phyloP scores from a whole-genome alignment of 768 basidiomycete genomes.

The Candolleomyces aberdarensis region DNA sequence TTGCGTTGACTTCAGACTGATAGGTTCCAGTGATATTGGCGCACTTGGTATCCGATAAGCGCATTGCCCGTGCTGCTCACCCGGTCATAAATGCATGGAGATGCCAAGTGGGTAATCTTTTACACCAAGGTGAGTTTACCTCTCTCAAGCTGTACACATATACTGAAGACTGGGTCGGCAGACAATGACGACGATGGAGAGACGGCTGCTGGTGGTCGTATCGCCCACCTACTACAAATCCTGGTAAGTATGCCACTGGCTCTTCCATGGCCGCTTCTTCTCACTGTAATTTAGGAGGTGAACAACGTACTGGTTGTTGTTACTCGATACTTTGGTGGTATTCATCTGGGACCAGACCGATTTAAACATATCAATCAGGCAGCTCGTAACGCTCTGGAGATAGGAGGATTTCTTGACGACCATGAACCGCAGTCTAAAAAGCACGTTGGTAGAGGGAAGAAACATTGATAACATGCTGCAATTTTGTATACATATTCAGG shows the following conservation, averaged over 20 bases:
- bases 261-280: slow-evolving; percentile 1
- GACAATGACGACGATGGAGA: slow-evolving; percentile 97
- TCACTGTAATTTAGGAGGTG: slow-evolving; percentile 50
- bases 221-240: slow-evolving; percentile 90
- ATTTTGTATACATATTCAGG: background rate
- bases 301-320: slow-evolving; percentile 88
- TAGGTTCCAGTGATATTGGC: slow-evolving; percentile 70
- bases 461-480: slow-evolving; percentile 11
- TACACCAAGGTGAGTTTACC: slow-evolving; percentile 66
- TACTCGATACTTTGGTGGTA: slow-evolving; percentile 91
- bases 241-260: slow-evolving; percentile 44
- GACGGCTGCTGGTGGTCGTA: slow-evolving; percentile 84
- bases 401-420: slow-evolving; percentile 80
- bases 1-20: background rate
- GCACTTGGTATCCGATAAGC: slow-evolving; percentile 66
- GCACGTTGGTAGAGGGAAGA: slow-evolving; percentile 24
- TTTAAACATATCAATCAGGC: slow-evolving; percentile 96
- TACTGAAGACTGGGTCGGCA: slow-evolving; percentile 21
- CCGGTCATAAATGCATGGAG: slow-evolving; percentile 84
- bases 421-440: slow-evolving; percentile 31
- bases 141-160: background rate
- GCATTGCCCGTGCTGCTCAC: slow-evolving; percentile 72
- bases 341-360: slow-evolving; percentile 83
- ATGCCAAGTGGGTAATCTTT: slow-evolving; percentile 59
- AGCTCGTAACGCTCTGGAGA: slow-evolving; percentile 84